Conservation (phyloP, 2,329 filamentous ascomycete species). For the Pseudocercospora fijiensis region DNA sequence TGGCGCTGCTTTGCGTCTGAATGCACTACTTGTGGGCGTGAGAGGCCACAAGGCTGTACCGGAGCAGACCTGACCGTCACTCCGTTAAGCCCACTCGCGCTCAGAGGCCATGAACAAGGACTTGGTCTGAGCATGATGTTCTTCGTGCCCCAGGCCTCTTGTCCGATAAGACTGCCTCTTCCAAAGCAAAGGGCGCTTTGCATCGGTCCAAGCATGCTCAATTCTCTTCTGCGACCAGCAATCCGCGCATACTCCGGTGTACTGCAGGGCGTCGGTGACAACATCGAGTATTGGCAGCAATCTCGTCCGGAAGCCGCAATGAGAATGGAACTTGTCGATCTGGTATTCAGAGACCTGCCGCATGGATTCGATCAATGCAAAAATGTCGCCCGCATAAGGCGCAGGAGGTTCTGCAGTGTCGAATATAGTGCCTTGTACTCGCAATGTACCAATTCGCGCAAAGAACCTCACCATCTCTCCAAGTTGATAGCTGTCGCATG, state of each 20-base stretch:
- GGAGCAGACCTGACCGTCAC: not conserved
- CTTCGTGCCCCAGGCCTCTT: slow-evolving; percentile 26
- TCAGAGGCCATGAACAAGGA: slow-evolving; percentile 37
- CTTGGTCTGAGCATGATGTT: slow-evolving; percentile 32
- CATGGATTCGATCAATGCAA: slow-evolving; percentile 59
- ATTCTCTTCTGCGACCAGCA: slow-evolving; percentile 45
- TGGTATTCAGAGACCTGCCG: slow-evolving; percentile 70
- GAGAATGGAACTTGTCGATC: slow-evolving; percentile 69
- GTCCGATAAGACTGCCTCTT: slow-evolving; percentile 30
- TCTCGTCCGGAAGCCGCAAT: slow-evolving; percentile 68
- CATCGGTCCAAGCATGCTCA: slow-evolving; percentile 46
- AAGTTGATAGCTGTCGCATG: slow-evolving; percentile 76
- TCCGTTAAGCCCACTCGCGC: slow-evolving; percentile 32
- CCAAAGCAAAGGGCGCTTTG: slow-evolving; percentile 50
- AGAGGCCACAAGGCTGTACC: not conserved
- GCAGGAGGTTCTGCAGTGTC: slow-evolving; percentile 46
- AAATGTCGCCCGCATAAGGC: slow-evolving; percentile 60
- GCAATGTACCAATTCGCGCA: slow-evolving; percentile 59
- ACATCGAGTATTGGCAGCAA: slow-evolving; percentile 66
- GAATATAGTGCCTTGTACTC: slow-evolving; percentile 50
- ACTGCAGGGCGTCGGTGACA: slow-evolving; percentile 50
- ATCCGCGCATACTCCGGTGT: slow-evolving; percentile 47
- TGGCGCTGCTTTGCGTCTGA: not conserved
- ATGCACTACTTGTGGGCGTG: not conserved
- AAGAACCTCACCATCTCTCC: slow-evolving; percentile 76